Evolutionary conservation across 129 eudicot genomes (phyloP).

Genomic region (Pseudognaphalium luteoalbum): DNA sequence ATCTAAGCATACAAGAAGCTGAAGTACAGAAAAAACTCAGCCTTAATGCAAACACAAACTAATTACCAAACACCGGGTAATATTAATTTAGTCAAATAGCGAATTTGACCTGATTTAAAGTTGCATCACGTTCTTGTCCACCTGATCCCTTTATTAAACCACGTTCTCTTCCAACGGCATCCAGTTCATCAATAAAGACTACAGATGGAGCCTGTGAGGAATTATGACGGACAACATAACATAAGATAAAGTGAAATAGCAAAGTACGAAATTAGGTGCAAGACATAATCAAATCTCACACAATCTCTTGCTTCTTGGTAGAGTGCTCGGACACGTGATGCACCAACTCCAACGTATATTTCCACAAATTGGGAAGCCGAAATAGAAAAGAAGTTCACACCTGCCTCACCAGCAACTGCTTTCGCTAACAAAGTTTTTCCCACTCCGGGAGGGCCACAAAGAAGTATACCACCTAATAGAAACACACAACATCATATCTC

Average conservation of each 20-base stretch:
- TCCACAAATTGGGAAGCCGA: conserved; percentile 99
- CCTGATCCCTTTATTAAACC: conserved; percentile 95
- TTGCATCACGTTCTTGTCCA: conserved; percentile 99
- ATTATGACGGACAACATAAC: background rate
- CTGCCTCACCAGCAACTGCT: conserved; percentile 99
- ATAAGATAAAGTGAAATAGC: background rate
- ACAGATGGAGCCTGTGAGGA: conserved; percentile 84
- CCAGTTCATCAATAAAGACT: conserved; percentile 96
- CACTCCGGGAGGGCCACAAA: conserved; percentile 99
- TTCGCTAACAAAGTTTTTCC: conserved; percentile 95
- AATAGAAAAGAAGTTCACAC: conserved; percentile 92
- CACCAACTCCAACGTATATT: conserved; percentile 98
- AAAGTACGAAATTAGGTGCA: background rate
- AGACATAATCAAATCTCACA: conserved; percentile 44
- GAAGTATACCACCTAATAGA: conserved; percentile 88
- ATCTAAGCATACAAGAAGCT: conserved; percentile 96
- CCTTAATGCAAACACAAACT: conserved; percentile 6
- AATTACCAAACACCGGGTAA: background rate
- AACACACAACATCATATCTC: conserved; percentile 2
- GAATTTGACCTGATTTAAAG: conserved; percentile 81
- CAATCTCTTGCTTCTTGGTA: conserved; percentile 91
- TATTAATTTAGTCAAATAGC: background rate
- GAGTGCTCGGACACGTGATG: conserved; percentile 97
- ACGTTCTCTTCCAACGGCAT: conserved; percentile 99
- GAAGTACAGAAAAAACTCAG: conserved; percentile 29